A percentile compares a stretch with the other conserved stretches of the same genome.
Evolutionary conservation across 1,139 yeast genomes (phyloP).

Genomic region (Blastobotrys niveus): DNA sequence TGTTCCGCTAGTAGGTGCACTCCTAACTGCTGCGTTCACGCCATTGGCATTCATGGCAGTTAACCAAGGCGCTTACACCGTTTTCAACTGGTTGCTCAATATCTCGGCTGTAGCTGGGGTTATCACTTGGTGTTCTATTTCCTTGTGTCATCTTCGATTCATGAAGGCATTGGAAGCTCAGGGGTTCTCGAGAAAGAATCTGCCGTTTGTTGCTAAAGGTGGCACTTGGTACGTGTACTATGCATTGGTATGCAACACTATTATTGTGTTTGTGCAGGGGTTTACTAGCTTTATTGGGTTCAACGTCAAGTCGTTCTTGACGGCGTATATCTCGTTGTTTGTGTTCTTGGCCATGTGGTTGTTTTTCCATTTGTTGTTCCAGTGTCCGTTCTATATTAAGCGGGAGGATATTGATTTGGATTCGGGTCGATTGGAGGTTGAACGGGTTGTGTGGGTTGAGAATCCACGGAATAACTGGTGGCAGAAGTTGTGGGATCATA

Average conservation of each 20-base stretch:
- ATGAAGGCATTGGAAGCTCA: constrained; percentile 58
- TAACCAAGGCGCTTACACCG: constrained; percentile 55
- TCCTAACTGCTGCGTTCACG: constrained; percentile 44
- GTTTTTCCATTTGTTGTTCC: constrained; percentile 47
- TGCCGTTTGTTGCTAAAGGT: constrained; percentile 51
- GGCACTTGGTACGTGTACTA: constrained; percentile 17
- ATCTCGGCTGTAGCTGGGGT: constrained; percentile 76
- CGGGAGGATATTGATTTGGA: constrained; percentile 66
- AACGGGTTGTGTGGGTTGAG: constrained; percentile 17
- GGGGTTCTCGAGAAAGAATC: constrained; percentile 46
- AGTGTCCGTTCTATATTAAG: constrained; percentile 49
- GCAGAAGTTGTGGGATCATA: constrained; percentile 15
- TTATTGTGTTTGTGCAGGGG: constrained; percentile 59
- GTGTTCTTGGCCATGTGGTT: constrained; percentile 50
- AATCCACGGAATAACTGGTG: constrained; percentile 12
- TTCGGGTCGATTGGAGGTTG: constrained; percentile 59
- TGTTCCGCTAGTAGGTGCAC: constrained; percentile 52
- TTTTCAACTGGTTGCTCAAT: constrained; percentile 68
- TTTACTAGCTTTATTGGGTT: constrained; percentile 60
- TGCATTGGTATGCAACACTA: constrained; percentile 47
- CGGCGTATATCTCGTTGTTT: constrained; percentile 63
- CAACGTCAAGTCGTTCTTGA: constrained; percentile 53
- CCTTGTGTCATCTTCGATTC: constrained; percentile 59
- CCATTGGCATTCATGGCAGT: constrained; percentile 52
- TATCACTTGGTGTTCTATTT: constrained; percentile 62